Evolutionary conservation across 2,329 filamentous ascomycete genomes (phyloP).

Genomic region (Sporothrix inflata): DNA sequence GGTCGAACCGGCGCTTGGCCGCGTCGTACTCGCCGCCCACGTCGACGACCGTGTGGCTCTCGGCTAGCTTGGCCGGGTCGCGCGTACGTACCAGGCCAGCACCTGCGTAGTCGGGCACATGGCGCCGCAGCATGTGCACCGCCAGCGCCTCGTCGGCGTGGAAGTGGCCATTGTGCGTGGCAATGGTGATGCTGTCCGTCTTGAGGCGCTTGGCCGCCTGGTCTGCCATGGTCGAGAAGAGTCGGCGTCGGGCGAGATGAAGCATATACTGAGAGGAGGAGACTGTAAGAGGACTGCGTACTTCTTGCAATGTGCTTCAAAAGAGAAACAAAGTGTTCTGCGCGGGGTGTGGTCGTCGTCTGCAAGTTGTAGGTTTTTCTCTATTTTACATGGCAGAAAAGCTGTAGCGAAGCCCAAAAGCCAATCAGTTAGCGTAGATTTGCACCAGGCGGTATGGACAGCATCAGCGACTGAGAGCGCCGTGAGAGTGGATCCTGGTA

Average conservation of each 20-base stretch:
- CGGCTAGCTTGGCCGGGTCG: constrained; percentile 74
- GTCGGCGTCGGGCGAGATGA: constrained; percentile 37
- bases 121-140: constrained; percentile 89
- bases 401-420: neutral
- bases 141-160: constrained; percentile 98
- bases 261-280: constrained; percentile 44
- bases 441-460: neutral
- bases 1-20: constrained; percentile 79
- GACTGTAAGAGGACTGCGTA: too few species aligned
- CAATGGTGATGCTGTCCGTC: constrained; percentile 72
- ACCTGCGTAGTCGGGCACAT: constrained; percentile 73
- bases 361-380: neutral
- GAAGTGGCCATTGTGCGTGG: constrained; percentile 98
- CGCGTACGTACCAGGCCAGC: constrained; percentile 83
- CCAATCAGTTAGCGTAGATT: constrained; percentile 22
- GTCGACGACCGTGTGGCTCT: constrained; percentile 94
- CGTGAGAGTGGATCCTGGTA: neutral
- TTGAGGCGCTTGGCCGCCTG: constrained; percentile 84
- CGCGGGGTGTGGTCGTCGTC: neutral
- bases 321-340: neutral
- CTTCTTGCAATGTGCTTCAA: neutral
- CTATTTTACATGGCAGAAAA: constrained; percentile 11
- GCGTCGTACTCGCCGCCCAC: constrained; percentile 95
- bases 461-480: neutral
- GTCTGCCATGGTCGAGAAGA: constrained; percentile 57